Percentiles rank a stretch among this genome's conserved stretches.
Conservation (phyloP, 306 rosid genomes). For the Pterocarpus santalinus region DNA sequence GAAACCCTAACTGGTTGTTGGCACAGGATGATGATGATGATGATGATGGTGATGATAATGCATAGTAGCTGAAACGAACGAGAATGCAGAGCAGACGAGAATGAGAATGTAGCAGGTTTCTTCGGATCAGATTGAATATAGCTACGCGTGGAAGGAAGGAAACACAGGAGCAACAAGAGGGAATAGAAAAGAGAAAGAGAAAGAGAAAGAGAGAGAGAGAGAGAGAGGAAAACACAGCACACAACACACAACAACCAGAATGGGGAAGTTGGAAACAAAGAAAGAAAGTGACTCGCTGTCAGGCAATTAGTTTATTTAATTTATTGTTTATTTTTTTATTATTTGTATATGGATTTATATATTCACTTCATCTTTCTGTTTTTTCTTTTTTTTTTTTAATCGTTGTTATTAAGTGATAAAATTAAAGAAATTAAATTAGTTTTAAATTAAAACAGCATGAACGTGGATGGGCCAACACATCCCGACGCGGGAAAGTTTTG, state of each 20-base stretch:
- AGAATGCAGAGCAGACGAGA: not conserved
- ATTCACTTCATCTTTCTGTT: no score
- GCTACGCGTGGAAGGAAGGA: no score
- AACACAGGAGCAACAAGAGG: not conserved
- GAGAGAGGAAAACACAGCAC: not conserved
- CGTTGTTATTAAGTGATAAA: not conserved
- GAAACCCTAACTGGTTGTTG: slow-evolving; percentile 49
- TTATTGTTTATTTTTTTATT: not conserved
- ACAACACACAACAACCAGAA: slow-evolving; percentile 34
- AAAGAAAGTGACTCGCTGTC: slow-evolving; percentile 38
- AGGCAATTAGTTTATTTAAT: not conserved
- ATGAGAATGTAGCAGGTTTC: not conserved
- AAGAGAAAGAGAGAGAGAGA: not conserved
- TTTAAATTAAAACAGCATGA: not conserved
- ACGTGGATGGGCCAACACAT: no score
- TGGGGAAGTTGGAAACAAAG: slow-evolving; percentile 35
- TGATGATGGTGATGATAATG: not conserved
- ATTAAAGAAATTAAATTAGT: not conserved
- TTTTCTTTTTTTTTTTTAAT: not conserved
- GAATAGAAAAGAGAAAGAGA: not conserved
- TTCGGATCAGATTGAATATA: not conserved
- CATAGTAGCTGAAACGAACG: not conserved
- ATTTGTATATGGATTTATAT: not conserved
- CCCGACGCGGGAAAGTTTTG: slow-evolving; percentile 28
- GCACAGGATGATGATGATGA: not conserved